Percentiles rank a stretch among this genome's conserved stretches.
phyloP scores from a whole-genome alignment of 352 stramenopile genomes.

The Phytophthora lateralis region DNA sequence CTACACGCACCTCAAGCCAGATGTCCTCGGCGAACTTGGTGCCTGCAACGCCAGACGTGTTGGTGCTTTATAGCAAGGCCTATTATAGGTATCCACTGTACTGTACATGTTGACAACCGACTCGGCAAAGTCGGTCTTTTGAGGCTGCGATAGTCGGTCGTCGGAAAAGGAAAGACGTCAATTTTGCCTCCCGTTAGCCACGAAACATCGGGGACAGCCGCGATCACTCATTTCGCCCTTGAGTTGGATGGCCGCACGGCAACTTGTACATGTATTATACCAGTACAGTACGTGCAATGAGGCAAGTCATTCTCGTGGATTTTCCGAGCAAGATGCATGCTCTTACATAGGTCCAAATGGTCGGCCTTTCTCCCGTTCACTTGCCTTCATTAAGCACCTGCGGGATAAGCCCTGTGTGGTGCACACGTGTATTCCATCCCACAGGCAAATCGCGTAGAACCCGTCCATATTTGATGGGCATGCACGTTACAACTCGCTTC shows the following conservation, averaged over 20 bases:
- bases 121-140: background rate
- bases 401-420: slow-evolving; percentile 13
- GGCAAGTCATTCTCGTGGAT: too few relatives aligned
- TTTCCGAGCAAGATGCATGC: slow-evolving; percentile 17
- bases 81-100: too few relatives aligned
- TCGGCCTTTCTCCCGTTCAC: slow-evolving; percentile 19
- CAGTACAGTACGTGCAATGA: too few relatives aligned
- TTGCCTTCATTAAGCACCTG: background rate
- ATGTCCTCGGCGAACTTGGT: slow-evolving; percentile 26
- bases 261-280: too few relatives aligned
- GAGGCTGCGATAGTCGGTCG: background rate
- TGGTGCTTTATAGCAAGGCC: slow-evolving; percentile 1
- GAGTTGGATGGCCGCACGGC: slow-evolving; percentile 7
- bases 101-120: background rate
- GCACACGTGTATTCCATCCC: slow-evolving; percentile 5
- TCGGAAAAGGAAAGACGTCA: background rate
- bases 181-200: background rate
- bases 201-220: slow-evolving; percentile 5
- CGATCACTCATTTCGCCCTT: slow-evolving; percentile 8
- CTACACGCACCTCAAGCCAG: slow-evolving; percentile 29
- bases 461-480: slow-evolving; percentile 20
- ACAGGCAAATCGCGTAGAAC: background rate
- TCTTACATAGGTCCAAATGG: slow-evolving; percentile 4
- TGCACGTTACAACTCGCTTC: slow-evolving; percentile 29
- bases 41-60: slow-evolving; percentile 10